Evolutionary conservation across 1,139 yeast genomes (phyloP).

Genomic region (Yamadazyma friedrichii): DNA sequence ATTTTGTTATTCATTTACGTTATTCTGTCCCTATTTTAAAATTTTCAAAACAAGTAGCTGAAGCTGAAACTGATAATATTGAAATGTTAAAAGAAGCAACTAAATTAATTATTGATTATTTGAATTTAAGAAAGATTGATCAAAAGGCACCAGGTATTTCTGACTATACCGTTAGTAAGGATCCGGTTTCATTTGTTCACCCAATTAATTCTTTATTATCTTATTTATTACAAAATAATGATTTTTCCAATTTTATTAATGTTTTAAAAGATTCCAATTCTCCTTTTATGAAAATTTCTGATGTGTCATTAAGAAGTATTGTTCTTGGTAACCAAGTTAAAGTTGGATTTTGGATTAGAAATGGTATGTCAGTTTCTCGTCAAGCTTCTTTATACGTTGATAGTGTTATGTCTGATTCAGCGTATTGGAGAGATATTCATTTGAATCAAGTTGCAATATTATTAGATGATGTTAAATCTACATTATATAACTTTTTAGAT

Average conservation of each 20-base stretch:
- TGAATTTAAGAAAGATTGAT: constrained; percentile 19
- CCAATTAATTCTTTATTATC: constrained; percentile 59
- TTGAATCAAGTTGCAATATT: constrained; percentile 55
- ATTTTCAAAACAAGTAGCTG: constrained; percentile 45
- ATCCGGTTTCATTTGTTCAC: constrained; percentile 54
- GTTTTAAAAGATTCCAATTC: constrained; percentile 15
- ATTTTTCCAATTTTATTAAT: constrained; percentile 20
- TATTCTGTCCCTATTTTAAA: constrained; percentile 48
- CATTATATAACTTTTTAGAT: constrained; percentile 49
- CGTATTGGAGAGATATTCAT: constrained; percentile 51
- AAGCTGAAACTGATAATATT: constrained; percentile 22
- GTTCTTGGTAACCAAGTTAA: constrained; percentile 75
- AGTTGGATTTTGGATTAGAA: constrained; percentile 87
- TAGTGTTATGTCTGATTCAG: constrained; percentile 33
- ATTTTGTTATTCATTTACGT: constrained; percentile 48
- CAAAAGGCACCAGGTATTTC: constrained; percentile 36
- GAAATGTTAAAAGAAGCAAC: constrained; percentile 20
- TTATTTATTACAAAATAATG: constrained; percentile 34
- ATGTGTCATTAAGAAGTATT: constrained; percentile 56
- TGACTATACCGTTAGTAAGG: constrained; percentile 45
- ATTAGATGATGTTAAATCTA: constrained; percentile 40
- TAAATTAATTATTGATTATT: constrained; percentile 21
- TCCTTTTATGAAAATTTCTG: constrained; percentile 48
- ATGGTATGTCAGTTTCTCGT: constrained; percentile 56
- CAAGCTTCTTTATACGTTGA: constrained; percentile 42